phyloP scores from a whole-genome alignment of 2,329 filamentous ascomycete genomes.

The Cytospora chrysosperma region DNA sequence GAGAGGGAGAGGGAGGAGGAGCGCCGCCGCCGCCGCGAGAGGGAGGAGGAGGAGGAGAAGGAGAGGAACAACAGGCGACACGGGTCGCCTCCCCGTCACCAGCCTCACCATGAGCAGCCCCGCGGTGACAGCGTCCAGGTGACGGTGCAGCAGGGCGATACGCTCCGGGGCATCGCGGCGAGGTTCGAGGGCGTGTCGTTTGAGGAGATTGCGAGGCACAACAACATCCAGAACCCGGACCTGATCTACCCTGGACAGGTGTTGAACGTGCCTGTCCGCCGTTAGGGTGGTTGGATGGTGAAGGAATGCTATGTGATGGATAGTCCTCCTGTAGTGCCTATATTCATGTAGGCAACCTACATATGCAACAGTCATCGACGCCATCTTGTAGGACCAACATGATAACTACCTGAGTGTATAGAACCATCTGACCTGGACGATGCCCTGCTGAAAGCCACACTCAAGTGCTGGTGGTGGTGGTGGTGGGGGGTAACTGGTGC shows the following conservation, averaged over 20 bases:
- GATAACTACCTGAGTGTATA: no score
- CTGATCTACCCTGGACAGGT: constrained; percentile 44
- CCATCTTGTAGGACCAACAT: no score
- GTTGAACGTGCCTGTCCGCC: constrained; percentile 36
- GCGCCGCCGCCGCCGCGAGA: constrained; percentile 12
- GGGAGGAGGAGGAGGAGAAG: constrained; percentile 1
- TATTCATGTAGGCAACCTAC: no score
- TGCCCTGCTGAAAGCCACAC: no score
- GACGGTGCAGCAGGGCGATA: constrained; percentile 43
- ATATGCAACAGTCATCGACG: no score
- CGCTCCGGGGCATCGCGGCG: constrained; percentile 39
- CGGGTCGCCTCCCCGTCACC: constrained; percentile 3
- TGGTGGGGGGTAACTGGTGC: no score
- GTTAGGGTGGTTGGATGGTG: constrained; percentile 23
- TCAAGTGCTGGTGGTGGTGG: no score
- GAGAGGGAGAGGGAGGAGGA: constrained; percentile 24
- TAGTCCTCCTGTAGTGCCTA: no score
- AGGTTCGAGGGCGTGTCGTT: constrained; percentile 33
- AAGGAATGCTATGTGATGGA: background rate
- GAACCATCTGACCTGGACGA: no score
- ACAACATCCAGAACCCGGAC: constrained; percentile 42
- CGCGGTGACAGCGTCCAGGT: constrained; percentile 28
- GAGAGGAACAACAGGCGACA: constrained; percentile 5
- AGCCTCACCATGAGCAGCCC: constrained; percentile 17
- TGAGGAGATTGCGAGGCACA: constrained; percentile 41